Evolutionary conservation across 345 rosid genomes (phyloP), one percentile per base, ranked within the genome.

Genomic region (Rhodamnia rubescens): DNA sequence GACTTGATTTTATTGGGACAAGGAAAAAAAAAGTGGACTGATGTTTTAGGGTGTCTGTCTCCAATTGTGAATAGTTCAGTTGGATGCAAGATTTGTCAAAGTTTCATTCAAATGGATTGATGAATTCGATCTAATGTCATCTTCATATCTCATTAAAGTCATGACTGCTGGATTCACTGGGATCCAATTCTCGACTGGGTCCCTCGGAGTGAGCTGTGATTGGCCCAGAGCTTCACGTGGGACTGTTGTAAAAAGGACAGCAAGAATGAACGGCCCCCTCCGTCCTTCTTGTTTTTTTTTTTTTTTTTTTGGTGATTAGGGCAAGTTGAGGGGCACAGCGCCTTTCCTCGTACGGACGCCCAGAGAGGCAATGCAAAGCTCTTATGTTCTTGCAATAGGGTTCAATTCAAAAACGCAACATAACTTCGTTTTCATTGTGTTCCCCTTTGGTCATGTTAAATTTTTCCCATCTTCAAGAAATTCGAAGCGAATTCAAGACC

Each of bases 1-100:
- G 49, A 52, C 55, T 44, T 78, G 83, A 29, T 88, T 74, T 82
- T 74, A 61, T 84, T 57, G 84, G 75, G 78, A 69, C 4, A 42
- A 42, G 7, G 4, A 42, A 42, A 69, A 64, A 4, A 12, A 61
- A 86, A 54, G 12, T 83, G 85, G 86, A 84, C 74, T 83, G 82
- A 85, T 54, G 85, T 84, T 61, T 78, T 69, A 69, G 83, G 91
- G 90, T 29, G 51, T 9, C 51, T 49, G 51, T 87, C 88, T 85
- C 51, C 84, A 88, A 87, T 56, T 89, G 93, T 91, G 87, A 88
- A 91, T 92, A 91, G 87, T 74, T 91, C 91, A 91, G 88, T 74
- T 91, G 83, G 47, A 8, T 32, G 78, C 85, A 82, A 86, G 88
- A 85, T 88, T 69, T 81, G 86, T 88, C n/a, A 74, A 74, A 87